Evolutionary conservation across 108 stramenopile species (phyloP), one percentile per base, ranked within the genome.

Genomic region (Cyclotella cryptica): DNA sequence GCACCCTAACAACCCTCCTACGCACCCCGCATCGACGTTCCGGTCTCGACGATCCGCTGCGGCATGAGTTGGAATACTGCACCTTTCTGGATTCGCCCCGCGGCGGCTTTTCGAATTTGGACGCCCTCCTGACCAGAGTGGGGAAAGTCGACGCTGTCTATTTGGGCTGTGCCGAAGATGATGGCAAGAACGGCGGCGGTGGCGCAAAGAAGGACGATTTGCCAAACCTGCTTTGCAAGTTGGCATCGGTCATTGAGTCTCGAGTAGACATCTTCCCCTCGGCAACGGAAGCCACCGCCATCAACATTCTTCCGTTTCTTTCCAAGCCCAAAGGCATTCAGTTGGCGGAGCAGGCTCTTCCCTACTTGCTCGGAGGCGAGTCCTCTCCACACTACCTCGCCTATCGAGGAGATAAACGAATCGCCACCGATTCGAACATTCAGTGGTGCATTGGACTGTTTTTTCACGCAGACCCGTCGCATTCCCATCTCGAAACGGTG

Each of bases 21-120:
- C 78, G 73, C 35, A 54, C 71, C n/a, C 85, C 87, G 5, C 78
- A 79, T 54, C 66, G 71, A 41, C 81, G 87, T 11, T 26, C 67
- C 27, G 49, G 47, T 12, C 41, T 59, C 45, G 78, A 72, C 11
- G 92, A 90, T 69, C 66, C 73, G 11, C 54, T 85, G 22, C 60
- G 71, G 0, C 72, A 87, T 71, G 80, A 79, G 27, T 54, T 90
- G 41, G 63, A 77, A 47, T 84, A 89, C 61, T 88, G 79, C 60
- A 71, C 75, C 24, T 91, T 91, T 45, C 71, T 83, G 49, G 92
- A 93, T 52, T 88, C 90, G 46, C 80, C 64, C 24, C 59, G 75
- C 8, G 71, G 79, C 43, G 43, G 64, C 17, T 89, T 87, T 74
- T 86, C 89, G n/a, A 83, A 89, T 63, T 52, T 90, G 26, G 92